A percentile compares a stretch with the other conserved stretches of the same genome.
Conservation (phyloP, 495 filamentous ascomycete genomes). For the Neurospora cerealis region DNA sequence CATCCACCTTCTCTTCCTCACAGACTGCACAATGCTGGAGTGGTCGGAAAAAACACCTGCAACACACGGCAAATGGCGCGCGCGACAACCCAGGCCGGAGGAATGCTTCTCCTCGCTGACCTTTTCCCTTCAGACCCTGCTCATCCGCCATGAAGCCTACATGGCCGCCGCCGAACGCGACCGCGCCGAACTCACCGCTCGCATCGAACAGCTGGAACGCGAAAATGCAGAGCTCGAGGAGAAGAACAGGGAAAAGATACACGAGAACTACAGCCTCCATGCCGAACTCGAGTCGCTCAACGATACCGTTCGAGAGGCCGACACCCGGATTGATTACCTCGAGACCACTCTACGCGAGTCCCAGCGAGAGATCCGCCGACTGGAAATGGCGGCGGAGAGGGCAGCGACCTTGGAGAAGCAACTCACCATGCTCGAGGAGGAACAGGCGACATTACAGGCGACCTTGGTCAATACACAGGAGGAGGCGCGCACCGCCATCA, state of each 20-base stretch:
- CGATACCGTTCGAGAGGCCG: constrained; percentile 59
- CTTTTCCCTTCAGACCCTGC: constrained; percentile 69
- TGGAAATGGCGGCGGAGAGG: constrained; percentile 61
- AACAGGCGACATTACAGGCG: constrained; percentile 63
- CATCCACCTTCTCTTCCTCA: background rate
- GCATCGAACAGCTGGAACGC: constrained; percentile 64
- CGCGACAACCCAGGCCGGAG: constrained; percentile 2
- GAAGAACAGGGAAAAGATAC: constrained; percentile 59
- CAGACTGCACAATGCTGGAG: background rate
- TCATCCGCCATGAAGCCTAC: constrained; percentile 86
- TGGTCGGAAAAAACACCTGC: background rate
- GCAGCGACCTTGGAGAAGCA: constrained; percentile 72
- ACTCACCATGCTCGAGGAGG: constrained; percentile 63
- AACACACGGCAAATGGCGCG: background rate
- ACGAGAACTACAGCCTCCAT: constrained; percentile 69
- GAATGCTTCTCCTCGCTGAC: constrained; percentile 18
- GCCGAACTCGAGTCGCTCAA: constrained; percentile 79
- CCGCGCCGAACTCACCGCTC: constrained; percentile 54
- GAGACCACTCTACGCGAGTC: constrained; percentile 64
- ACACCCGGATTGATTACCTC: constrained; percentile 60
- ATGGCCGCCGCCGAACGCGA: constrained; percentile 83
- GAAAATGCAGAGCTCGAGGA: constrained; percentile 67
- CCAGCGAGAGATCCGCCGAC: constrained; percentile 59
- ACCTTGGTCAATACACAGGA: constrained; percentile 54
- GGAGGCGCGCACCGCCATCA: constrained; percentile 62